Evolutionary conservation across 177 flowering plant species (phyloP).

Genomic region (Vitis hybrid): DNA sequence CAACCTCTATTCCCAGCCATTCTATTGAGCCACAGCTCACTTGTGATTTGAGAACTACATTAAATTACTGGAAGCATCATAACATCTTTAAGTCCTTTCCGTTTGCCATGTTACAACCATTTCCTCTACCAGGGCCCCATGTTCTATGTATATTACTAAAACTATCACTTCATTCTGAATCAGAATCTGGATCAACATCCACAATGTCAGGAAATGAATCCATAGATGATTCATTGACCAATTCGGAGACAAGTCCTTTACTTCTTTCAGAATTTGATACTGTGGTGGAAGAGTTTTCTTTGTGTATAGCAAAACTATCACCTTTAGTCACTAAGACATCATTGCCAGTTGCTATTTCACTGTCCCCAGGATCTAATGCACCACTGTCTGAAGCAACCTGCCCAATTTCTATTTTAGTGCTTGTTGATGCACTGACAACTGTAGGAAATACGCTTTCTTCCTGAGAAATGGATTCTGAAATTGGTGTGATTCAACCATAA

Average conservation of each 20-base stretch:
- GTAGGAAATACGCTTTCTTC: constrained; percentile 7
- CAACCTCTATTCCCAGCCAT: not conserved
- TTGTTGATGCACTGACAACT: not conserved
- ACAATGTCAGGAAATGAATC: constrained; percentile 56
- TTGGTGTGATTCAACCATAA: constrained; percentile 26
- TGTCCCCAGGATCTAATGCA: not conserved
- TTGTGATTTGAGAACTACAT: too few relatives aligned
- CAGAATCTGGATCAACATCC: constrained; percentile 44
- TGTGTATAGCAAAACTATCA: not conserved
- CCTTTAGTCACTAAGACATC: constrained; percentile 9
- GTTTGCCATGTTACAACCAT: not conserved
- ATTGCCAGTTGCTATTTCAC: constrained; percentile 7
- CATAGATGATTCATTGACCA: constrained; percentile 31
- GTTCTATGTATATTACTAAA: not conserved
- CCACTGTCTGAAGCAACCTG: not conserved
- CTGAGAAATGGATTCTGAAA: constrained; percentile 10
- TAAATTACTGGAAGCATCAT: too few relatives aligned
- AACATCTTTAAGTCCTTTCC: not conserved
- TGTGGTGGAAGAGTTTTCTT: not conserved
- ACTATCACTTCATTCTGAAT: constrained; percentile 15
- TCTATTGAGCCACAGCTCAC: too few relatives aligned
- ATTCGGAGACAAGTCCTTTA: constrained; percentile 8
- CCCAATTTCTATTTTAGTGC: not conserved
- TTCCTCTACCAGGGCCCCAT: not conserved
- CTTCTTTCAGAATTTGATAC: constrained; percentile 13